These are phyloP conservation scores for Serendipita vermifera DNA, from an alignment of 768 basidiomycete genomes.

Conservation along the genomic window DNA sequence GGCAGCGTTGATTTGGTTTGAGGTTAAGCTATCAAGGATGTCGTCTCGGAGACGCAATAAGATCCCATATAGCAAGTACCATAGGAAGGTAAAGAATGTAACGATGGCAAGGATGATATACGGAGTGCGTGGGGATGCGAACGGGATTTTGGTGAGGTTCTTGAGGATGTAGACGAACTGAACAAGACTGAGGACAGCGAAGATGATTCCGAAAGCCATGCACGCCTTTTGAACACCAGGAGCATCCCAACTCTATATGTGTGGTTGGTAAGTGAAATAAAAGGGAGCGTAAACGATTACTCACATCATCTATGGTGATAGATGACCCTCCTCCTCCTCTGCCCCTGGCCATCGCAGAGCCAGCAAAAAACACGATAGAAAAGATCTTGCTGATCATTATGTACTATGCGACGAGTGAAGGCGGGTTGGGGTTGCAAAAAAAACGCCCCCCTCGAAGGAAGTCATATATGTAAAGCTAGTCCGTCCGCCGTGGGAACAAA, in stretches of 20 bases:
- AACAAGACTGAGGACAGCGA: not conserved
- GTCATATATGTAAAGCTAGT: too few species aligned
- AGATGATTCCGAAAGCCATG: not conserved
- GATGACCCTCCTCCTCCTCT: not conserved
- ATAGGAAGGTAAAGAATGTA: not conserved
- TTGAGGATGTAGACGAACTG: not conserved
- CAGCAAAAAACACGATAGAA: not conserved
- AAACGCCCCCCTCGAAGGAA: too few species aligned
- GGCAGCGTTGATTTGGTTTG: not conserved
- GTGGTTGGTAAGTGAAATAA: not conserved
- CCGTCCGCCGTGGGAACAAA: too few species aligned
- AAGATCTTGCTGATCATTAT: too few species aligned
- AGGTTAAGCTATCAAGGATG: not conserved
- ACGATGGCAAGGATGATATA: not conserved
- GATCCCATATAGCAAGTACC: not conserved
- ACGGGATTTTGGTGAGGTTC: not conserved
- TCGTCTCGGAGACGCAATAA: not conserved
- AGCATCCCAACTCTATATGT: slow-evolving; percentile 2
- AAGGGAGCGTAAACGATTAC: not conserved
- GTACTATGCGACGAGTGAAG: too few species aligned
- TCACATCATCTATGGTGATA: not conserved
- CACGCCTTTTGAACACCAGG: not conserved
- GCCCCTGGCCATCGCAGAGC: not conserved
- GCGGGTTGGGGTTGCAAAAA: too few species aligned
- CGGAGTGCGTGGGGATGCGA: not conserved